Conservation (phyloP, 768 basidiomycete species). For the Suillus alpinus region DNA sequence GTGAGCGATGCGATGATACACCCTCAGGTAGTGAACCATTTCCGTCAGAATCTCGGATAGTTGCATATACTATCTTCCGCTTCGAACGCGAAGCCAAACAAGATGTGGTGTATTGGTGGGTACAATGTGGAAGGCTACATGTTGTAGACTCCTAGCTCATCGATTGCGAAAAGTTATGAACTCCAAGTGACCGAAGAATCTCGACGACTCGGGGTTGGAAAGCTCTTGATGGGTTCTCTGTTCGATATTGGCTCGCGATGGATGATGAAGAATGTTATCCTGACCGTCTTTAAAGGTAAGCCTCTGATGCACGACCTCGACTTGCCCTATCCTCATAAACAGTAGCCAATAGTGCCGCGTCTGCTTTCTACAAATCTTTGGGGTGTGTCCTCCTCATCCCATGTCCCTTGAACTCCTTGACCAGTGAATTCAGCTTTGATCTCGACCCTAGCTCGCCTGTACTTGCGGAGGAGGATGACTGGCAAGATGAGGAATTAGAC, state of each 20-base stretch:
- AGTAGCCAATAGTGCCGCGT: slow-evolving; percentile 45
- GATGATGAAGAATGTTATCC: slow-evolving; percentile 66
- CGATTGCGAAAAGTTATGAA: slow-evolving; percentile 58
- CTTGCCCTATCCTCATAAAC: neutral
- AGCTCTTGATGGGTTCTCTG: slow-evolving; percentile 47
- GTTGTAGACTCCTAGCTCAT: neutral
- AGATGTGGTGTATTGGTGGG: slow-evolving; percentile 69
- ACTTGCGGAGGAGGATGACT: slow-evolving; percentile 26
- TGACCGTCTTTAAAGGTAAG: slow-evolving; percentile 77
- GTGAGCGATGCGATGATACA: slow-evolving; percentile 15
- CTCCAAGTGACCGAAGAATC: slow-evolving; percentile 52
- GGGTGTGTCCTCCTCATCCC: slow-evolving; percentile 43
- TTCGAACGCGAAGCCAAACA: slow-evolving; percentile 68
- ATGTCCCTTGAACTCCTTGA: neutral
- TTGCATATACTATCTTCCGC: slow-evolving; percentile 59
- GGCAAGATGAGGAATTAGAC: slow-evolving; percentile 22
- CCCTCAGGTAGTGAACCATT: slow-evolving; percentile 10
- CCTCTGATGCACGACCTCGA: neutral
- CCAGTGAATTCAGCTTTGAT: slow-evolving; percentile 41
- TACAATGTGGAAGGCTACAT: neutral
- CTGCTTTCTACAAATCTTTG: slow-evolving; percentile 49
- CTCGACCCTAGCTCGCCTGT: slow-evolving; percentile 54
- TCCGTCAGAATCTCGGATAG: slow-evolving; percentile 20
- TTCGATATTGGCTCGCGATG: slow-evolving; percentile 47
- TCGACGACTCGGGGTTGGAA: slow-evolving; percentile 60